Evolutionary conservation across 176 grass and related monocot species (phyloP), one percentile per base, ranked within the genome.

Genomic region (Musa beccarii): DNA sequence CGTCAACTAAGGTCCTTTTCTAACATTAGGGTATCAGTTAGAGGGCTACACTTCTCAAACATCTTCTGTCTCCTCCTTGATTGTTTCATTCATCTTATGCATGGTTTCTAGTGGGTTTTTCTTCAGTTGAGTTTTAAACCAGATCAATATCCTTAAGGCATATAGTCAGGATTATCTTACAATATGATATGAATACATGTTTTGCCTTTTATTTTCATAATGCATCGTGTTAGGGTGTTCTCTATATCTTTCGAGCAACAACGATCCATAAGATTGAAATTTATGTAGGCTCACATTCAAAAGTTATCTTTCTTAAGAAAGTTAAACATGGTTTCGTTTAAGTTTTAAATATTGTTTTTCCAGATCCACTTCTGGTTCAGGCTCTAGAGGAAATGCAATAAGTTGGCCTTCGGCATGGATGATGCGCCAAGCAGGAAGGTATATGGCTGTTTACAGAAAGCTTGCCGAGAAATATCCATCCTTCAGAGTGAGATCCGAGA

Each of bases 371-470:
- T 52, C 81, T 98, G 78, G 73, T 98, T 55, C 90, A 85, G 67
- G 90, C 90, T 19, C 94, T 56, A 88, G 75, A 88, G 94, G 90
- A 10, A 84, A 91, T 80, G 53, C 81, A 4, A 79, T 91, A 29
- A 78, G 71, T 59, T 77, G 94, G 34, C 90, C 94, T 14, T 90
- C 94, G 51, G 88, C 94, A 53, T 98, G 94, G 94, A 98, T 98
- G 94, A 93, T 98, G 94, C 84, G 94, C 79, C 94, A 98, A 88
- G 94, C 94, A 22, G 88, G 94, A 54, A 89, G 94, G 62, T 98
- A 98, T 86, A 98, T 98, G 94, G 75, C 86, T 80, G 85, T 76
- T 73, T 98, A 98, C 84, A 84, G 90, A 85, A 87, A 92, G 43
- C 86, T 98, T 62, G 91, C 94, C 54, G 84, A 85, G 83, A 92